phyloP scores from a whole-genome alignment of 805 yeast species.

The Ogataea thermomethanolica region DNA sequence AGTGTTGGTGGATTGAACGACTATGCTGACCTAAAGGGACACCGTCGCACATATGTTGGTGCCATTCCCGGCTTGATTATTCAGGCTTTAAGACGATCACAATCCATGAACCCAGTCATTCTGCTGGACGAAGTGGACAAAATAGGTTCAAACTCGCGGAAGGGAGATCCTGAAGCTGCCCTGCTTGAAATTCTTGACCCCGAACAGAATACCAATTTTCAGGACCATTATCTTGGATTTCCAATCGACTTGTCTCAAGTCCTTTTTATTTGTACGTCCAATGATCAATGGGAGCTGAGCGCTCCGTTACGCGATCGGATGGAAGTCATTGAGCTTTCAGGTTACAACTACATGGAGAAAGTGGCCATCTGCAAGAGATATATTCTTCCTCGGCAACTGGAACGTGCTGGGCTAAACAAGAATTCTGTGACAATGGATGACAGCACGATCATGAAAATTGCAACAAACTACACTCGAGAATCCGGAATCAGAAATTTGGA shows the following conservation, averaged over 20 bases:
- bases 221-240: slow-evolving; percentile 81
- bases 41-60: slow-evolving; percentile 86
- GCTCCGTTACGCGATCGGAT: slow-evolving; percentile 79
- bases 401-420: slow-evolving; percentile 57
- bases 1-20: slow-evolving; percentile 87
- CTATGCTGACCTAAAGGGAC: slow-evolving; percentile 88
- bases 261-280: slow-evolving; percentile 82
- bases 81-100: slow-evolving; percentile 71
- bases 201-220: slow-evolving; percentile 74
- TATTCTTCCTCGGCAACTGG: slow-evolving; percentile 71
- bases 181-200: slow-evolving; percentile 86
- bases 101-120: slow-evolving; percentile 79
- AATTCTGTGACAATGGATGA: slow-evolving; percentile 45
- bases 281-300: slow-evolving; percentile 65
- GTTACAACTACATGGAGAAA: slow-evolving; percentile 79
- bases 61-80: slow-evolving; percentile 85
- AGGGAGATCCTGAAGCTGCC: slow-evolving; percentile 89
- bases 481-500: slow-evolving; percentile 84
- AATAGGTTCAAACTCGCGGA: slow-evolving; percentile 26
- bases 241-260: slow-evolving; percentile 82
- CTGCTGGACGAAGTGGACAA: slow-evolving; percentile 85
- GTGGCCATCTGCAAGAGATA: slow-evolving; percentile 64
- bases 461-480: slow-evolving; percentile 73
- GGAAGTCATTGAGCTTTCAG: slow-evolving; percentile 75
- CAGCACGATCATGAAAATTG: slow-evolving; percentile 56